Evolutionary conservation across 768 basidiomycete species (phyloP).

Genomic region (Artomyces pyxidatus): DNA sequence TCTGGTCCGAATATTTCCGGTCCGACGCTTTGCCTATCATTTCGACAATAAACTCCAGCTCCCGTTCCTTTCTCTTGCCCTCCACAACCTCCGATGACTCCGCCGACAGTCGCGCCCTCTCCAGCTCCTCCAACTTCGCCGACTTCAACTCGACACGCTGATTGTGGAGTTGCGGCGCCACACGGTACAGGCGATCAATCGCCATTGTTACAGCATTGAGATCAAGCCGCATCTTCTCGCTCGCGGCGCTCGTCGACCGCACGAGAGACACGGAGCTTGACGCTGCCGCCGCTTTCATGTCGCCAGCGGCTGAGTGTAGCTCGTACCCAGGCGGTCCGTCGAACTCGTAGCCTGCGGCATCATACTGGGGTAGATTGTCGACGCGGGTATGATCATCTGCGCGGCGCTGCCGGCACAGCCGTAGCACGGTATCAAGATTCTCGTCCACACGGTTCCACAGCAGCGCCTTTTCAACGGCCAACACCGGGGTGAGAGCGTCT

Average conservation of each 20-base stretch:
- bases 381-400: background rate
- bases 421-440: slow-evolving; percentile 13
- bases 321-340: slow-evolving; percentile 27
- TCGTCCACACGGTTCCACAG: slow-evolving; percentile 14
- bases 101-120: slow-evolving; percentile 51
- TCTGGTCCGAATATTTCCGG: slow-evolving; percentile 60
- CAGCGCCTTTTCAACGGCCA: slow-evolving; percentile 15
- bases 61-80: slow-evolving; percentile 44
- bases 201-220: slow-evolving; percentile 80
- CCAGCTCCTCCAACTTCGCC: slow-evolving; percentile 63
- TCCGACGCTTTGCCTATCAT: slow-evolving; percentile 64
- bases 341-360: slow-evolving; percentile 23
- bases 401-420: slow-evolving; percentile 13
- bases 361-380: slow-evolving; percentile 23
- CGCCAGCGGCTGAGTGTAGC: slow-evolving; percentile 6
- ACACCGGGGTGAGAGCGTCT: slow-evolving; percentile 8
- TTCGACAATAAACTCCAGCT: slow-evolving; percentile 66
- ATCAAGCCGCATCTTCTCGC: slow-evolving; percentile 82
- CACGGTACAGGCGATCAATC: slow-evolving; percentile 81
- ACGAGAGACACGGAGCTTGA: background rate
- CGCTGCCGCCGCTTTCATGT: slow-evolving; percentile 7
- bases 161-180: slow-evolving; percentile 82
- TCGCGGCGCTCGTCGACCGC: slow-evolving; percentile 18
- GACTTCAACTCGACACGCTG: slow-evolving; percentile 88
- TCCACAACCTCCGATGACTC: slow-evolving; percentile 21